Evolutionary conservation across 345 rosid species (phyloP), one percentile per base, ranked within the genome.

Genomic region (Pistacia vera): DNA sequence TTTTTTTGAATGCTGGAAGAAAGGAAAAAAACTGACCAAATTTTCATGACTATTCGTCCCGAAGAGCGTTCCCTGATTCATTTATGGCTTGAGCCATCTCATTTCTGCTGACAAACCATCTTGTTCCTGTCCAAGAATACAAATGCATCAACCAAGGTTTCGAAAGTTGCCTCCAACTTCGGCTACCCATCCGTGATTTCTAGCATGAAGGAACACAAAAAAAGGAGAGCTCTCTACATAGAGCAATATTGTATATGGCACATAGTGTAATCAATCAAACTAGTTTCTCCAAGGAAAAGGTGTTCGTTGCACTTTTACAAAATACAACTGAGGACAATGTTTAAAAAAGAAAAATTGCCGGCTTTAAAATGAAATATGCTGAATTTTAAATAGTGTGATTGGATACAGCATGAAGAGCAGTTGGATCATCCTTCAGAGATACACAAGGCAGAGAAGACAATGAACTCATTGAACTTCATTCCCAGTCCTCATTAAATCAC

Each of bases 21-120:
- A 66, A 64, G 86, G 57, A 76, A 68, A 65, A 20, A 20, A 75
- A 73, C 68, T 62, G 63, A 95, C 99, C 98, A 78, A 93, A 93
- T 96, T 82, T 92, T 92, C 93, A 90, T 78, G 74, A 95, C 99
- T 76, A 93, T 92, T 63, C 87, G 84, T 58, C 98, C 97, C 0
- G 97, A 87, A 6, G 99, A 91, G 35, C 95, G 92, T 61, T 96
- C 98, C 99, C 98, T 8, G 97, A 88, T 79, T 96, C 98, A 75
- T 91, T 89, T 73, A 91, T 86, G 77, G 98, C 98, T 63, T 84
- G 84, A 75, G 90, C 84, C 99, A 92, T 89, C 93, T 96, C 99
- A 75, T 58, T 86, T 78, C 88, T 93, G 91, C 97, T 92, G 51
- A 93, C 99, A 59, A 84, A 11, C 97, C 97, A 70, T 96, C 97